A percentile compares a stretch with the other conserved stretches of the same genome.
phyloP scores from a whole-genome alignment of 257 asterid species.

The Dorcoceras hygrometricum region DNA sequence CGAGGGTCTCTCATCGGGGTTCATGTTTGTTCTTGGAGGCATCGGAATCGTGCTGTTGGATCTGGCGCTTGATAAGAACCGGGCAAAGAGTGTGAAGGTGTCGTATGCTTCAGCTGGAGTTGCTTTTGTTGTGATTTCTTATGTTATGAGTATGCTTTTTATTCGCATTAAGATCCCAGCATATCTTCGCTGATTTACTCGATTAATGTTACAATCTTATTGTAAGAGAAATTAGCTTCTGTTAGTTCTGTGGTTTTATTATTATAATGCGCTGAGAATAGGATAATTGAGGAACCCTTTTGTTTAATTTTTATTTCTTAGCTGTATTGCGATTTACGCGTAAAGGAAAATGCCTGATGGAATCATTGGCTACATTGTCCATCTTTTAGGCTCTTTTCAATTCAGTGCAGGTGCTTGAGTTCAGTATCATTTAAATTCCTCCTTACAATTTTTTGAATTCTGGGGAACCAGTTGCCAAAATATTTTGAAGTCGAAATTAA shows the following conservation, averaged over 20 bases:
- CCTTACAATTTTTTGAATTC: no score
- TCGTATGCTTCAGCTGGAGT: slow-evolving; percentile 76
- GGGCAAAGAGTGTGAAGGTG: slow-evolving; percentile 80
- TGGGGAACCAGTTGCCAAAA: not conserved
- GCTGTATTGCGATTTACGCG: not conserved
- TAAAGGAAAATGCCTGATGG: not conserved
- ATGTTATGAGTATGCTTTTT: slow-evolving; percentile 91
- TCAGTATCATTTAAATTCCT: no score
- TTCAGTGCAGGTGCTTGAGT: not conserved
- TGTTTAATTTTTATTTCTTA: not conserved
- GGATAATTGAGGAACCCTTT: not conserved
- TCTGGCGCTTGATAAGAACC: slow-evolving; percentile 72
- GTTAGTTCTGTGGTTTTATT: not conserved
- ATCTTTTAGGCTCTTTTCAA: not conserved
- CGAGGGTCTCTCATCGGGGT: slow-evolving; percentile 87
- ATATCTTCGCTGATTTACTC: slow-evolving; percentile 59
- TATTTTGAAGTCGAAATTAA: not conserved
- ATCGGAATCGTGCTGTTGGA: slow-evolving; percentile 81
- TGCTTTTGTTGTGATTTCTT: slow-evolving; percentile 64
- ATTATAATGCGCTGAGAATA: not conserved
- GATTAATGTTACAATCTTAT: no score
- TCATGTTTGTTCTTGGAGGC: slow-evolving; percentile 95
- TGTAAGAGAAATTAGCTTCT: not conserved
- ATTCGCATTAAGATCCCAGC: slow-evolving; percentile 90
- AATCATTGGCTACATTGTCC: no score